Evolutionary conservation across 805 yeast species (phyloP), one percentile per base, ranked within the genome.

Genomic region (Yamadazyma takamatsuzukensis): DNA sequence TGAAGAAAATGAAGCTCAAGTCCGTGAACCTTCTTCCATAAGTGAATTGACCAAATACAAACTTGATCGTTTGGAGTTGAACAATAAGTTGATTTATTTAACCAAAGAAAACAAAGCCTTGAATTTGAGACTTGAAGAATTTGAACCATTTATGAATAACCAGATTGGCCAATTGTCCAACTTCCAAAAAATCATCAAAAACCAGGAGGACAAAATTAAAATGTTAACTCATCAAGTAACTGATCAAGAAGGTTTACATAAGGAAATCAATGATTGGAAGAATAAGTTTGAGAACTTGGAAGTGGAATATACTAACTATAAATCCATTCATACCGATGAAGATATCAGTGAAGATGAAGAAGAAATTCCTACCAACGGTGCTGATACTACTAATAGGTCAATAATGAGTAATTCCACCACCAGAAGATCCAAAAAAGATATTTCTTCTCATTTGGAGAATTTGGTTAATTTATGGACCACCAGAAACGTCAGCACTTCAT

Each of bases 121-220:
- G 37, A 58, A 56, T 22, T 59, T 62, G 9, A 71, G 71, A 40
- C 38, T 71, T 11, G 49, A 37, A 1, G 69, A 70, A 18, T 64
- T 77, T 33, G 76, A 78, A 45, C 70, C 77, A 3, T 59, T 78
- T 30, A 67, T 79, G 59, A 61, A 61, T 37, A 65, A 71, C 25
- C 76, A 76, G 46, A 62, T 79, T 34, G 53, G 70, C 7, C 76
- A 77, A 34, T 58, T 79, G 21, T 59, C 67, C 9, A 66, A 66
- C 14, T 54, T 83, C 49, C 81, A 80, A 46, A 56, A 62, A 13
- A 49, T 82, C 15, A 68, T 83, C 18, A 68, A 73, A 43, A 54
- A 57, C 5, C 88, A 78, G 53, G 73, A 72, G 33, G 57, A 53
- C 3, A 56, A 65, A 41, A 67, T 79, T 26, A 59, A 55, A 2